Conservation (phyloP, 2,329 filamentous ascomycete species). For the Kalaharituber pfeilii region DNA sequence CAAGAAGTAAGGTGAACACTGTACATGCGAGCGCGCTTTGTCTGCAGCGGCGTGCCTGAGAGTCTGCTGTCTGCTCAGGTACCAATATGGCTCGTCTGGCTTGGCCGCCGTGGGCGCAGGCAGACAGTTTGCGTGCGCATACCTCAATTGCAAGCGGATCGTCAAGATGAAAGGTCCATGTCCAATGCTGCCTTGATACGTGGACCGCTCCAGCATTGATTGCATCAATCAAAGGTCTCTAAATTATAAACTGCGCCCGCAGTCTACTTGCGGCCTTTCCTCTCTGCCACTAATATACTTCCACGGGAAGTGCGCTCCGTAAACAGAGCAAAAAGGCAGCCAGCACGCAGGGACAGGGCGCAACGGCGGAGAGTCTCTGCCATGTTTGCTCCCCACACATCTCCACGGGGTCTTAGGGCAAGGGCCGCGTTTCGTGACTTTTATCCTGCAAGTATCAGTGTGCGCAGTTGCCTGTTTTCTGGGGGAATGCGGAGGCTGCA, state of each 20-base stretch:
- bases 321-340: too few species aligned
- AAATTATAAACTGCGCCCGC: neutral
- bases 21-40: too few species aligned
- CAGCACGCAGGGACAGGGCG: too few species aligned
- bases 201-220: neutral
- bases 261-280: neutral
- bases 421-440: neutral
- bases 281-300: neutral
- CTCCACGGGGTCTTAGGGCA: neutral
- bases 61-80: too few species aligned
- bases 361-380: neutral
- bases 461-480: too few species aligned
- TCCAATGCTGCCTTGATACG: neutral
- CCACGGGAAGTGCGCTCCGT: neutral
- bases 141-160: too few species aligned
- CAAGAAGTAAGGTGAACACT: too few species aligned
- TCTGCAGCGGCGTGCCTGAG: too few species aligned
- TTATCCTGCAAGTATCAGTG: neutral
- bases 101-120: neutral
- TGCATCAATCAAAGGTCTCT: neutral
- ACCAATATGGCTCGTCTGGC: too few species aligned
- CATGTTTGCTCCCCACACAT: neutral
- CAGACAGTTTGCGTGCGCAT: too few species aligned
- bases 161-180: neutral
- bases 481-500: neutral